Evolutionary conservation across 1,139 yeast species (phyloP).

Genomic region (Geotrichum macrosporum): DNA sequence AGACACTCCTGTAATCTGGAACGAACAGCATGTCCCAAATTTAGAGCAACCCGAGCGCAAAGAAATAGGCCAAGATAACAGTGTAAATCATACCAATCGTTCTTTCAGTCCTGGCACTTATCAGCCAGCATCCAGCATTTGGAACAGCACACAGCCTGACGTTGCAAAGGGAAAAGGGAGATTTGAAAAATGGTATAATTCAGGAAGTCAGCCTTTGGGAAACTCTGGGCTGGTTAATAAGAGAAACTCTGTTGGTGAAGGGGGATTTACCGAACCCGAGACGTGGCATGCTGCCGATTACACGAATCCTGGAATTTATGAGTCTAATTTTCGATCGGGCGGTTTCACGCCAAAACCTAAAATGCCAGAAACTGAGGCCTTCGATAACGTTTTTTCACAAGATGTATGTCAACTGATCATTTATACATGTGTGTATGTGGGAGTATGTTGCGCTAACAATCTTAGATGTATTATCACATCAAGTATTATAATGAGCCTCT

Average conservation of each 20-base stretch:
- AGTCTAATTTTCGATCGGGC: slow-evolving; percentile 13
- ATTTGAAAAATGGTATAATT: slow-evolving; percentile 15
- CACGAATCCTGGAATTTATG: slow-evolving; percentile 14
- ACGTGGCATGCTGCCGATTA: slow-evolving; percentile 8
- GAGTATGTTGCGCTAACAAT: slow-evolving; percentile 6
- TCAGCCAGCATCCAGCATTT: slow-evolving; percentile 8
- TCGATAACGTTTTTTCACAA: slow-evolving; percentile 11
- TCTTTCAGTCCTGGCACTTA: slow-evolving; percentile 16
- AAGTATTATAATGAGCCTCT: slow-evolving; percentile 30
- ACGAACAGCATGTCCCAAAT: not conserved
- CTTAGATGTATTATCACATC: slow-evolving; percentile 24
- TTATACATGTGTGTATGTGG: too few species aligned
- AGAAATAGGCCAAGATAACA: slow-evolving; percentile 5
- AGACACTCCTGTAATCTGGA: slow-evolving; percentile 4
- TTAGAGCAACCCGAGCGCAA: slow-evolving; percentile 10
- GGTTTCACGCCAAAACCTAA: slow-evolving; percentile 19
- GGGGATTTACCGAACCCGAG: slow-evolving; percentile 1
- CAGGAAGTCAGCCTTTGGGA: slow-evolving; percentile 3
- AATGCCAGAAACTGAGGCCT: slow-evolving; percentile 5
- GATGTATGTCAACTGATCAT: too few species aligned
- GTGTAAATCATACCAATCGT: not conserved
- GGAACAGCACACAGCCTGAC: slow-evolving; percentile 11
- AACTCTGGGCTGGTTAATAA: not conserved
- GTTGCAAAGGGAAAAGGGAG: slow-evolving; percentile 5
- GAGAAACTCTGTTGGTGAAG: not conserved